phyloP scores from a whole-genome alignment of 345 rosid genomes.

The Noccaea bulbosa region DNA sequence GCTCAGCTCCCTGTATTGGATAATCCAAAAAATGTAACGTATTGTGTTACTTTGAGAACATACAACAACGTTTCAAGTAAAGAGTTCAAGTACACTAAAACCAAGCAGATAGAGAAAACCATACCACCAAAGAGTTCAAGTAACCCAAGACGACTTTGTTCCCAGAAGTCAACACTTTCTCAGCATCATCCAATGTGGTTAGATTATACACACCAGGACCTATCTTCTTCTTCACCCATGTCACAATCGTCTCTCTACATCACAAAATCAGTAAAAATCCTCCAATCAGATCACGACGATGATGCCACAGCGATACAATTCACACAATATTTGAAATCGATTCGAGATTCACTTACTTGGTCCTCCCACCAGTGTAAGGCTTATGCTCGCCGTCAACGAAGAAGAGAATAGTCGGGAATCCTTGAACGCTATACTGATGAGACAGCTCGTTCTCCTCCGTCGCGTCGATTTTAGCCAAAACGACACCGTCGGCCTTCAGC shows the following conservation, averaged over 20 bases:
- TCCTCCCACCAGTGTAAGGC: conserved; percentile 80
- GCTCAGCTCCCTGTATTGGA: conserved; percentile 67
- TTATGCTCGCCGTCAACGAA: conserved; percentile 87
- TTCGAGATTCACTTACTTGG: conserved; percentile 58
- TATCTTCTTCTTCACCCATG: conserved; percentile 95
- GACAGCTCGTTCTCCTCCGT: conserved; percentile 88
- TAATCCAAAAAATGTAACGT: not conserved
- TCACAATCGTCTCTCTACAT: conserved; percentile 80
- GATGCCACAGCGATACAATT: not conserved
- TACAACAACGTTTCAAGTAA: conserved; percentile 18
- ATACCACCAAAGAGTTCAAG: conserved; percentile 86
- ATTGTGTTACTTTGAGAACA: not conserved
- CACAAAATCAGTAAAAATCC: not conserved
- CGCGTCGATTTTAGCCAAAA: conserved; percentile 93
- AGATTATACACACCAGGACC: conserved; percentile 85
- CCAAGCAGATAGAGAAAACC: conserved; percentile 24
- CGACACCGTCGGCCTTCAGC: conserved; percentile 67
- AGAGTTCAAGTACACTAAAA: no score
- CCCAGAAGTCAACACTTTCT: conserved; percentile 74
- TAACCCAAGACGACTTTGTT: conserved; percentile 82
- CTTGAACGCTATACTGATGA: conserved; percentile 78
- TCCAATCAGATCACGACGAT: conserved; percentile 7
- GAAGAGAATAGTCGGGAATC: conserved; percentile 86
- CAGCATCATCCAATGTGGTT: conserved; percentile 86
- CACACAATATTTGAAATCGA: conserved; percentile 2